A percentile compares a stretch with the other conserved stretches of the same genome.
phyloP scores from a whole-genome alignment of 129 eudicot genomes.

The Ambrosia trifida region DNA sequence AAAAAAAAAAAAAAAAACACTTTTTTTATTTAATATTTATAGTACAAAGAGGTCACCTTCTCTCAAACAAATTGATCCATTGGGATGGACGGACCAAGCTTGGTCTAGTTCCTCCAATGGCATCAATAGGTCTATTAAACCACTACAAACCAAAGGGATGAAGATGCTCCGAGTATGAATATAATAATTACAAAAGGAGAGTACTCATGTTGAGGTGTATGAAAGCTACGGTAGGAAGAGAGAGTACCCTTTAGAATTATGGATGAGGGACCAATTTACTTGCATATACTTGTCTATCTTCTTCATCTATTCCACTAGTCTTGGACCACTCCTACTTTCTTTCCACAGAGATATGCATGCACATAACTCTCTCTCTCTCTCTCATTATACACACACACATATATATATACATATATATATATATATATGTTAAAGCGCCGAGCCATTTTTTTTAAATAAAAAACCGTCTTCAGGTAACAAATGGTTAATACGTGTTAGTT shows the following conservation, averaged over 20 bases:
- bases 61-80: too few species aligned
- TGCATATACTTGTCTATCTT: conserved; percentile 34
- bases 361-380: conserved; percentile 18
- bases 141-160: too few species aligned
- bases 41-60: too few species aligned
- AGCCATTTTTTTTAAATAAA: too few species aligned
- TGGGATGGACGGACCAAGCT: too few species aligned
- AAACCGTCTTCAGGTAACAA: too few species aligned
- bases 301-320: conserved; percentile 34
- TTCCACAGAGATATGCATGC: conserved; percentile 44
- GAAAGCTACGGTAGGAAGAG: conserved; percentile 40
- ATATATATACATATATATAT: not conserved
- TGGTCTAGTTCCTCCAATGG: too few species aligned
- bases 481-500: too few species aligned
- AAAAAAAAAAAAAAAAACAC: too few species aligned
- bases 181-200: conserved; percentile 24
- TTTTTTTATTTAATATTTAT: too few species aligned
- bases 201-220: conserved; percentile 47
- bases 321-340: conserved; percentile 44
- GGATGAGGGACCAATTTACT: conserved; percentile 43
- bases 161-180: conserved; percentile 17
- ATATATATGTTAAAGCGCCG: too few species aligned
- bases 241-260: conserved; percentile 42
- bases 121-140: too few species aligned
- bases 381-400: not conserved